Percentiles rank a stretch among this genome's conserved stretches.
Evolutionary conservation across 2,329 filamentous ascomycete species (phyloP).

Genomic region (Fusarium paranaense): DNA sequence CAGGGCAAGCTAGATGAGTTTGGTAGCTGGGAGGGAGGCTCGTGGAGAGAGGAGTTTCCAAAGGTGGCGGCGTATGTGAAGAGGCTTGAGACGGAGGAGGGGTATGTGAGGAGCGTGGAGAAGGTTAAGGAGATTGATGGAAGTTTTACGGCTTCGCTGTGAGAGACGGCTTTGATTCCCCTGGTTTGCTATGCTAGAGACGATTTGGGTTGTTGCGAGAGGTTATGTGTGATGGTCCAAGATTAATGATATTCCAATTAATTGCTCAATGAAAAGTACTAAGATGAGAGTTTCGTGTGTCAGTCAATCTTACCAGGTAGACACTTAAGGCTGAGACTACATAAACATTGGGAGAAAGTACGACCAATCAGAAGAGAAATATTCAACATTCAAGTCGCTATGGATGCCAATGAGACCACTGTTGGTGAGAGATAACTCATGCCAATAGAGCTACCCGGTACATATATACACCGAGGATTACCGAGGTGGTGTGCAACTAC

Average conservation of each 20-base stretch:
- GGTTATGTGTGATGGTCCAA: not conserved
- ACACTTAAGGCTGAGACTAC: not conserved
- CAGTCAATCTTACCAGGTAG: not conserved
- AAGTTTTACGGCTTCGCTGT: conserved; percentile 41
- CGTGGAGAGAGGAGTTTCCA: conserved; percentile 55
- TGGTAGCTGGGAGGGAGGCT: conserved; percentile 56
- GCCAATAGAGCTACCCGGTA: conserved; percentile 1
- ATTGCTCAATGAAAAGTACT: not conserved
- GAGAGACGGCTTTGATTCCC: not conserved
- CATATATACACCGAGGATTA: conserved; percentile 27
- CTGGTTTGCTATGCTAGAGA: not conserved
- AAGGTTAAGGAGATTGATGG: conserved; percentile 64
- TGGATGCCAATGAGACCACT: not conserved
- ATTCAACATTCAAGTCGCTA: not conserved
- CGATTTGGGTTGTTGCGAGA: not conserved
- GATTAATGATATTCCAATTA: not conserved
- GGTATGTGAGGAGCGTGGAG: conserved; percentile 60
- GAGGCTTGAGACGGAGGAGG: conserved; percentile 57
- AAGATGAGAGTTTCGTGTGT: not conserved
- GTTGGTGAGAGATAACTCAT: not conserved
- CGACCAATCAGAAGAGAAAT: not conserved
- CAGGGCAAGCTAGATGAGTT: conserved; percentile 54
- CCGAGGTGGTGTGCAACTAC: conserved; percentile 17
- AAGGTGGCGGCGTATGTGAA: conserved; percentile 61
- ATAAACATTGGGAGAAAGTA: not conserved